Conservation (phyloP, 2,329 filamentous ascomycete species). For the Ophiostoma quercus region DNA sequence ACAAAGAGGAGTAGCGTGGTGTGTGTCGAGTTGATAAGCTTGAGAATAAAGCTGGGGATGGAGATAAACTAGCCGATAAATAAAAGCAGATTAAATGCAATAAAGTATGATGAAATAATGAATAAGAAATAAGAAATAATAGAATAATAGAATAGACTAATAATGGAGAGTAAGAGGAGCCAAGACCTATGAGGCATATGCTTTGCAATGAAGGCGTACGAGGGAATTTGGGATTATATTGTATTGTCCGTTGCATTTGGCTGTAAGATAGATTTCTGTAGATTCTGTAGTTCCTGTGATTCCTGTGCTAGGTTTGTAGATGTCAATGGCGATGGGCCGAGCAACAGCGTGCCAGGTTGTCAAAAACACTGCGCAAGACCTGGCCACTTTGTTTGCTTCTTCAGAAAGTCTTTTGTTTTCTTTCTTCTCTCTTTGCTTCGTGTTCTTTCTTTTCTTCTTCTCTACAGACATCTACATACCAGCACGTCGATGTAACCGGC, state of each 20-base stretch:
- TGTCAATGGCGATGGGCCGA: too few relatives aligned
- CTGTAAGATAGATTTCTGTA: background rate
- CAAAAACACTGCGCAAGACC: too few relatives aligned
- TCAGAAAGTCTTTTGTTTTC: background rate
- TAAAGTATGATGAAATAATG: background rate
- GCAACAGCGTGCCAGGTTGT: too few relatives aligned
- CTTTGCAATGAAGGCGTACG: background rate
- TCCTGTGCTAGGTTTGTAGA: too few relatives aligned
- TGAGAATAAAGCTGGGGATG: slow-evolving; percentile 5
- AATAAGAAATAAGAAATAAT: background rate
- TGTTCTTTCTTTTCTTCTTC: background rate
- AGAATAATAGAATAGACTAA: slow-evolving; percentile 8
- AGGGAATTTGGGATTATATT: background rate
- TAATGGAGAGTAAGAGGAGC: background rate
- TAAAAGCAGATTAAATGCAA: background rate
- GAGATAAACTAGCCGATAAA: background rate
- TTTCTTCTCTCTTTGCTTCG: background rate
- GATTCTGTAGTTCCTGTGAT: too few relatives aligned
- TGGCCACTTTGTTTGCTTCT: too few relatives aligned
- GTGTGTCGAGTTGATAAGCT: slow-evolving; percentile 11
- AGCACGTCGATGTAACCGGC: too few relatives aligned
- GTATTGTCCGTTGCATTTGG: background rate
- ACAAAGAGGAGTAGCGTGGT: background rate
- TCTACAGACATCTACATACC: too few relatives aligned
- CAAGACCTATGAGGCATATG: background rate